These are phyloP conservation scores for Psophocarpus tetragonolobus DNA, from an alignment of 306 rosid species.

Conservation along the genomic window DNA sequence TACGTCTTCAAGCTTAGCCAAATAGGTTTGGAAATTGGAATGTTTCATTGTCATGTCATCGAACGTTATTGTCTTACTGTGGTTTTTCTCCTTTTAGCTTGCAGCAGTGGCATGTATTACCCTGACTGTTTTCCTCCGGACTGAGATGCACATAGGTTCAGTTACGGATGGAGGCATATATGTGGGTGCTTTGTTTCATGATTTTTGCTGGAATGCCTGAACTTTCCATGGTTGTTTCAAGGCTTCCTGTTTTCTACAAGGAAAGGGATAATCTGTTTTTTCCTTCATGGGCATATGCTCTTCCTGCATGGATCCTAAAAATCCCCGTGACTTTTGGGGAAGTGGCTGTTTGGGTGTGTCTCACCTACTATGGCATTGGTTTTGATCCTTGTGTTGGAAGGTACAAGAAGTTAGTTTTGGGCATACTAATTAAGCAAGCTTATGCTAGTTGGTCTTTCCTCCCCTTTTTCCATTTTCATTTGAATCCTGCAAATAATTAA, in stretches of 20 bases:
- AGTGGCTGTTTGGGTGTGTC: constrained; percentile 52
- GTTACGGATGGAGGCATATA: constrained; percentile 51
- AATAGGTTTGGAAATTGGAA: constrained; percentile 39
- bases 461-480: not conserved
- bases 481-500: not conserved
- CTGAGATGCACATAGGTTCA: constrained; percentile 57
- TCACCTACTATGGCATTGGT: constrained; percentile 65
- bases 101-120: constrained; percentile 43
- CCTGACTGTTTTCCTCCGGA: constrained; percentile 55
- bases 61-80: not conserved
- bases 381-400: constrained; percentile 59
- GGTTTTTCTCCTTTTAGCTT: constrained; percentile 30
- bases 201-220: constrained; percentile 58
- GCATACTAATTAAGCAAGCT: not conserved
- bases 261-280: constrained; percentile 55
- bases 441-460: constrained; percentile 4
- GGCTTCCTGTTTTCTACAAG: constrained; percentile 66
- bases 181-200: constrained; percentile 52
- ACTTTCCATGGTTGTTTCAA: constrained; percentile 47
- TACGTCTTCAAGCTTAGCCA: constrained; percentile 51
- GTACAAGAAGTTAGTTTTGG: constrained; percentile 20
- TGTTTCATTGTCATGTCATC: not conserved
- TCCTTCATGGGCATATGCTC: constrained; percentile 63
- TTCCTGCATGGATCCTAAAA: constrained; percentile 59
- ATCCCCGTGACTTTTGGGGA: constrained; percentile 49